A percentile compares a stretch with the other conserved stretches of the same genome.
phyloP scores from a whole-genome alignment of 1,284 basidiomycete genomes.

The Cerioporus squamosus region DNA sequence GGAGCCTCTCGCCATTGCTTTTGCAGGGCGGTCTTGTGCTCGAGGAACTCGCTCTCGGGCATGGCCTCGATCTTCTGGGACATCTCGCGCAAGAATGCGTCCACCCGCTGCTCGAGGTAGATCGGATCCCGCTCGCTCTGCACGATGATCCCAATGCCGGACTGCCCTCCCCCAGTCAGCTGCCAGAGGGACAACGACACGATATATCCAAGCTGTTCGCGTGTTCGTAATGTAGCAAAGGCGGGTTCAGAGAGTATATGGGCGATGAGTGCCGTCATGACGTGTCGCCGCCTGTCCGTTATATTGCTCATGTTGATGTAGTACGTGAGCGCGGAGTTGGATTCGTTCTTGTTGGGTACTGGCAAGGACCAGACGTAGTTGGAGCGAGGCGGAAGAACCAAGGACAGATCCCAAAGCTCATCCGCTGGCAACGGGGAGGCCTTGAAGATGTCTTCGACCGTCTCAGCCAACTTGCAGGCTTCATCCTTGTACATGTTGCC shows the following conservation, averaged over 20 bases:
- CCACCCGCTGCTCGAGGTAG: conserved; percentile 90
- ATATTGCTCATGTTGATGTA: conserved; percentile 76
- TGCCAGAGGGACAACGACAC: conserved; percentile 66
- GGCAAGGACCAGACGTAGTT: conserved; percentile 73
- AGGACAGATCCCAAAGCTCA: conserved; percentile 64
- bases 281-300: conserved; percentile 58
- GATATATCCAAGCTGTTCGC: conserved; percentile 96
- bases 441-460: conserved; percentile 72
- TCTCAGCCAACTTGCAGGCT: conserved; percentile 75
- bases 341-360: conserved; percentile 87
- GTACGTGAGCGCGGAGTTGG: conserved; percentile 86
- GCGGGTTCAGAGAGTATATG: conserved; percentile 89
- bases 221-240: conserved; percentile 95
- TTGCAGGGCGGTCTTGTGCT: conserved; percentile 57
- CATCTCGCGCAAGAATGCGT: conserved; percentile 84
- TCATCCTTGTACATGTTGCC: conserved; percentile 90
- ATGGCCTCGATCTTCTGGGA: conserved; percentile 47
- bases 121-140: conserved; percentile 88
- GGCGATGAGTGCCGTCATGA: conserved; percentile 62
- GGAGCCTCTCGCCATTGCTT: conserved; percentile 74
- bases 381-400: conserved; percentile 74
- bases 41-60: conserved; percentile 58
- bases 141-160: conserved; percentile 86
- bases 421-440: conserved; percentile 58
- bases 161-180: conserved; percentile 64